Conservation (phyloP, 2,329 filamentous ascomycete genomes). For the Neonectria sp. region DNA sequence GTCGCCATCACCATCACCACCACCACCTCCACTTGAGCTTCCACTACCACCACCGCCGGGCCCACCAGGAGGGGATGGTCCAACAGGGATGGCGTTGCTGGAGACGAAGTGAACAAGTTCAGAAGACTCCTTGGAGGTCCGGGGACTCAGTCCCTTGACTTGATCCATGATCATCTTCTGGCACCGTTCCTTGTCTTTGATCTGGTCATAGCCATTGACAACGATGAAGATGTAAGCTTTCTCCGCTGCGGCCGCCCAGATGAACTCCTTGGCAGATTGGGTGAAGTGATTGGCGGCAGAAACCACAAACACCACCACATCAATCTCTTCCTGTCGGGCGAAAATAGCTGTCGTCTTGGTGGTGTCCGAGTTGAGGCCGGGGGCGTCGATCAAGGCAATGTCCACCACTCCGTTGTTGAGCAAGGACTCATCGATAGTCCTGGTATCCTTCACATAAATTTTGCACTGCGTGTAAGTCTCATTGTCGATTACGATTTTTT, state of each 20-base stretch:
- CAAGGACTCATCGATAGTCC: constrained; percentile 91
- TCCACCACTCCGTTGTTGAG: constrained; percentile 98
- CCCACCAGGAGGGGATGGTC: constrained; percentile 69
- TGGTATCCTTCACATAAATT: constrained; percentile 92
- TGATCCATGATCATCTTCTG: constrained; percentile 95
- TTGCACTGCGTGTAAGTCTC: constrained; percentile 94
- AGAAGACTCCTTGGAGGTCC: constrained; percentile 90
- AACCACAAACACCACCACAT: constrained; percentile 98
- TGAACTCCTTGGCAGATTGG: constrained; percentile 97
- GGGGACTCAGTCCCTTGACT: constrained; percentile 87
- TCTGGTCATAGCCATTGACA: constrained; percentile 96
- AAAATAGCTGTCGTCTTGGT: constrained; percentile 98
- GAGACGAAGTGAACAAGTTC: constrained; percentile 99
- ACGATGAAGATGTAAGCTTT: constrained; percentile 99
- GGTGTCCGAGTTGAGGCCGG: constrained; percentile 95
- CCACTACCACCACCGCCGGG: constrained; percentile 69
- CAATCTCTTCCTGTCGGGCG: constrained; percentile 97
- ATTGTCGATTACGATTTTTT: constrained; percentile 92
- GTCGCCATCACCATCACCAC: constrained; percentile 69
- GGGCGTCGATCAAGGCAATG: constrained; percentile 96
- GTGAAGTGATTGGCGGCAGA: constrained; percentile 99
- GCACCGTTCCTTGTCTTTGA: constrained; percentile 91
- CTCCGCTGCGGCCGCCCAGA: constrained; percentile 93
- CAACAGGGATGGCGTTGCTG: constrained; percentile 91
- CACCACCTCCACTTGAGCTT: constrained; percentile 67